Evolutionary conservation across 257 asterid species (phyloP), one percentile per base, ranked within the genome.

Genomic region (Solanum piurae): DNA sequence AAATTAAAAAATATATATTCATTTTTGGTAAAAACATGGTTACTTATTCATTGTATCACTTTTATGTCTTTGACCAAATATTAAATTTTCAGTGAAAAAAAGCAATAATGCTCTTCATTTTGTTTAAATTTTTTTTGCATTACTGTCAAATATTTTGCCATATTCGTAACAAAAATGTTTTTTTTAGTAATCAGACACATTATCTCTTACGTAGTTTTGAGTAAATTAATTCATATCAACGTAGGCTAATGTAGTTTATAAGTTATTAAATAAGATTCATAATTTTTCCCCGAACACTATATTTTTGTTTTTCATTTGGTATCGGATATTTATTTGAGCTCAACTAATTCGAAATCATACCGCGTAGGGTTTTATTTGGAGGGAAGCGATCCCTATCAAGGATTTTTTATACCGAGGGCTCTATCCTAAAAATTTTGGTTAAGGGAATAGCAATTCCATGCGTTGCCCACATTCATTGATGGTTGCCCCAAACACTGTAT

Each of bases 241-340:
- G 4, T 3, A 31, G 55, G 83, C 68, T 20, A 58, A 58, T 21
- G 25, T 20, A 8, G 66, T 58, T 58, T 58, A 58, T 58, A 55
- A 55, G 64, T 55, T 20, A 55, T 3, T 55, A 18, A 18, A 18
- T 2, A 55, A 55, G 25, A 55, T 55, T 55, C n/a, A 20, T 55
- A 55, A 1, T 55, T 55, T 55, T 9, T 2, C 6, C 66, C n/a
- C 11, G 20, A 55, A 55, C 2, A 20, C 25, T 55, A 7, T 20
- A 7, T 55, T 18, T 7, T 55, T 40, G 4, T 55, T 52, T 18
- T 6, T 55, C 1, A 55, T 18, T 55, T 55, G 1, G 2, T 20
- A 4, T 7, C 3, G 1, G 5, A 0, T 55, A 3, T 20, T 20
- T 1, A 1, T 1, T 55, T 1, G n/a, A 55, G 2, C 11, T 55